Conservation (phyloP, 2,329 filamentous ascomycete genomes). For the Pleurostoma richardsiae region DNA sequence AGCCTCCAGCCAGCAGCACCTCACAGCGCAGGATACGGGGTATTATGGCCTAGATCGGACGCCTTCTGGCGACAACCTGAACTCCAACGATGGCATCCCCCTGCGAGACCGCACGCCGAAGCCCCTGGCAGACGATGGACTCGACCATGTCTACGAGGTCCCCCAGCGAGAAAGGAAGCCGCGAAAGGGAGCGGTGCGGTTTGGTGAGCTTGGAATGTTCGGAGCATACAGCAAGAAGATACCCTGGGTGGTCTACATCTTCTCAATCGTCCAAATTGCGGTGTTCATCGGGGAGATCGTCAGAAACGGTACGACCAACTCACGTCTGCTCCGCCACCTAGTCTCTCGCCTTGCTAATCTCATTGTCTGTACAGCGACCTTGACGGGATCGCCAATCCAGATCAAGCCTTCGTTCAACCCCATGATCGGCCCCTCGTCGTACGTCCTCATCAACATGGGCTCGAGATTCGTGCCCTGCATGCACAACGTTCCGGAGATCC, state of each 20-base stretch:
- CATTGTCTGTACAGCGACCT: slow-evolving; percentile 44
- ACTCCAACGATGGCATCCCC: slow-evolving; percentile 49
- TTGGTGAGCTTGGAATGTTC: slow-evolving; percentile 57
- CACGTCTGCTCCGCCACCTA: neutral
- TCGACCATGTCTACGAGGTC: slow-evolving; percentile 60
- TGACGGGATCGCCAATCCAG: slow-evolving; percentile 74
- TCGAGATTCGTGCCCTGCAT: slow-evolving; percentile 91
- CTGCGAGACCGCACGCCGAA: slow-evolving; percentile 45
- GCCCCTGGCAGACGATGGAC: slow-evolving; percentile 31
- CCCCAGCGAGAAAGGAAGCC: slow-evolving; percentile 25
- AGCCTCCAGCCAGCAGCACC: slow-evolving; percentile 29
- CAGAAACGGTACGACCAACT: slow-evolving; percentile 63
- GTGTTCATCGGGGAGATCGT: slow-evolving; percentile 89
- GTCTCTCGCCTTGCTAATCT: slow-evolving; percentile 10
- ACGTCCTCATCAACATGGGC: slow-evolving; percentile 94
- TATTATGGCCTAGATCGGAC: slow-evolving; percentile 47
- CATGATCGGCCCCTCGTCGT: slow-evolving; percentile 92
- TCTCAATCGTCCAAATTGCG: slow-evolving; percentile 70
- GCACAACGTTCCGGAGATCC: slow-evolving; percentile 70
- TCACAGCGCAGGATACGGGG: slow-evolving; percentile 48
- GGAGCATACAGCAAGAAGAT: slow-evolving; percentile 50
- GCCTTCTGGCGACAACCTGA: slow-evolving; percentile 27
- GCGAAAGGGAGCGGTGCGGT: slow-evolving; percentile 41
- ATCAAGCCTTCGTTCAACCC: slow-evolving; percentile 86
- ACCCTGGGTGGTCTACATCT: slow-evolving; percentile 77